Evolutionary conservation across 2,329 filamentous ascomycete species (phyloP).

Genomic region (Aureobasidium uvarum): DNA sequence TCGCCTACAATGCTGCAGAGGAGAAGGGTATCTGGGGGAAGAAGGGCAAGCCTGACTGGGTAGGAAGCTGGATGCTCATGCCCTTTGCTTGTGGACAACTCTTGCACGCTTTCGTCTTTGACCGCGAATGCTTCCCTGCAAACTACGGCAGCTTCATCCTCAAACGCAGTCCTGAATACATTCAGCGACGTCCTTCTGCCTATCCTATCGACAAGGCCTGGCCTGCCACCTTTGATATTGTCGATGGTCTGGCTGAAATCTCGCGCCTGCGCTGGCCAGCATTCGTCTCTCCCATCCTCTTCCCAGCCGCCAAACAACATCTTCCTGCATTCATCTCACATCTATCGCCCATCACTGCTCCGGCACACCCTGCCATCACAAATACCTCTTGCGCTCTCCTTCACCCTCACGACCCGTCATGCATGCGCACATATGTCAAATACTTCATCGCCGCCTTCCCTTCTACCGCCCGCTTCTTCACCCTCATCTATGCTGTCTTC

Average conservation of each 20-base stretch:
- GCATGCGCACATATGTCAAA: constrained; percentile 78
- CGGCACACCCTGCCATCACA: constrained; percentile 82
- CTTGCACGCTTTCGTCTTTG: constrained; percentile 53
- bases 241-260: constrained; percentile 79
- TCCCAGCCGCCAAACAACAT: constrained; percentile 59
- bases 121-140: constrained; percentile 53
- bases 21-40: constrained; percentile 43
- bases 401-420: constrained; percentile 85
- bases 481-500: constrained; percentile 69
- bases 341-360: constrained; percentile 74
- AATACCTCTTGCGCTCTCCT: constrained; percentile 85
- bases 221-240: constrained; percentile 72
- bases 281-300: constrained; percentile 82
- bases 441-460: constrained; percentile 87
- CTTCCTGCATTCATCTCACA: constrained; percentile 64
- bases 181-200: constrained; percentile 67
- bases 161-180: constrained; percentile 71
- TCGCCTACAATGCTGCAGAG: constrained; percentile 79
- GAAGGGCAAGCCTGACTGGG: constrained; percentile 66
- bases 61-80: constrained; percentile 54
- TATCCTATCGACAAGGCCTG: constrained; percentile 67
- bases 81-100: constrained; percentile 51
- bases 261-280: constrained; percentile 82
- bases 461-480: constrained; percentile 71
- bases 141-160: constrained; percentile 65